A percentile compares a stretch with the other conserved stretches of the same genome.
These are phyloP conservation scores for Macrolepiota dolichaula DNA, from an alignment of 768 basidiomycete species.

Conservation along the genomic window DNA sequence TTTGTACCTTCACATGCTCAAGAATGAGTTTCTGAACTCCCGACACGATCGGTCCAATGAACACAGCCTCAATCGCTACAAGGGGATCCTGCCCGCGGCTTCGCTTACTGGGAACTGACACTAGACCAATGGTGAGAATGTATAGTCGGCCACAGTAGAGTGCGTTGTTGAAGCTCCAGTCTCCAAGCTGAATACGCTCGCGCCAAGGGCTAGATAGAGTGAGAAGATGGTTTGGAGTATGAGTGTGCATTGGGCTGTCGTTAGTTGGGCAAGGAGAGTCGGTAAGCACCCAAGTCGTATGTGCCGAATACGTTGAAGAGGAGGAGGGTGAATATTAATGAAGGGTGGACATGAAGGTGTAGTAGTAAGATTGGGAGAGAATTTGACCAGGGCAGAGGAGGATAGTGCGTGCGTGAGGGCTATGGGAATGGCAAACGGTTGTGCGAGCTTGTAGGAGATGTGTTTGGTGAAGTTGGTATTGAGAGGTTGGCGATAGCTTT, in stretches of 20 bases:
- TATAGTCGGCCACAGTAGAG: constrained; percentile 43
- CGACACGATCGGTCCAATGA: constrained; percentile 34
- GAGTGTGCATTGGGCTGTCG: constrained; percentile 35
- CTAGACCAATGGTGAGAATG: constrained; percentile 37
- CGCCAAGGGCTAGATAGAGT: constrained; percentile 35
- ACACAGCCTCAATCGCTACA: constrained; percentile 31
- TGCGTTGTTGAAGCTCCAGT: constrained; percentile 34
- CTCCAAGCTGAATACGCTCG: constrained; percentile 34
- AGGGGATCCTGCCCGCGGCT: constrained; percentile 29
- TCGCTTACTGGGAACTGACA: constrained; percentile 31
- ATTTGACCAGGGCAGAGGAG: constrained; percentile 14
- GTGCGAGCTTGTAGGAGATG: constrained; percentile 31
- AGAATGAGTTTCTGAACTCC: constrained; percentile 35
- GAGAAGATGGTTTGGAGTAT: constrained; percentile 41
- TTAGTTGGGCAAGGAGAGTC: constrained; percentile 34
- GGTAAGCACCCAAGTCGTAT: constrained; percentile 22
- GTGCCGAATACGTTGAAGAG: constrained; percentile 27
- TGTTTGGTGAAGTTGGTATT: constrained; percentile 35
- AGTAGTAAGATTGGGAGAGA: constrained; percentile 36
- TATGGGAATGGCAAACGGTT: constrained; percentile 31
- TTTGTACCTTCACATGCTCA: constrained; percentile 31
- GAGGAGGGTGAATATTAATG: constrained; percentile 23
- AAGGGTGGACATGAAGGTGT: constrained; percentile 30
- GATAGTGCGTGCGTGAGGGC: constrained; percentile 21
- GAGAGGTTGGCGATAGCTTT: constrained; percentile 23